phyloP scores from a whole-genome alignment of 768 basidiomycete genomes.

The Coprinellus micaceus region DNA sequence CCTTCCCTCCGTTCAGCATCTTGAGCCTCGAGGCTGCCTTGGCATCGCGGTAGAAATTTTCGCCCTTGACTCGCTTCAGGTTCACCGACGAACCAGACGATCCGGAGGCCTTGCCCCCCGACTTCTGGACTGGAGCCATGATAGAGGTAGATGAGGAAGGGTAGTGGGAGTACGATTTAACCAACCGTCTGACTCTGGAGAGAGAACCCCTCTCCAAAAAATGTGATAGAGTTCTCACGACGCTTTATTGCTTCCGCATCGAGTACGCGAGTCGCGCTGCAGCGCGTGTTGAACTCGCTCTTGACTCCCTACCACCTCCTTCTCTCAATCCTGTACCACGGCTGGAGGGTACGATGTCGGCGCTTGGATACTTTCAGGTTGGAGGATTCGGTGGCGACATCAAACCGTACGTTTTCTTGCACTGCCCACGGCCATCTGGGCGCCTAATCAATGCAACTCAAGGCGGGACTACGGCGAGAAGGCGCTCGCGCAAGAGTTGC shows the following conservation, averaged over 20 bases:
- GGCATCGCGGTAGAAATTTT: constrained; percentile 98
- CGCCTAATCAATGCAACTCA: not conserved
- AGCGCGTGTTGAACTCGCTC: too few species aligned
- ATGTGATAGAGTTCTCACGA: constrained; percentile 1
- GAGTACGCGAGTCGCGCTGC: not conserved
- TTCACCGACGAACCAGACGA: constrained; percentile 48
- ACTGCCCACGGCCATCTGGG: not conserved
- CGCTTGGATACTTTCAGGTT: constrained; percentile 2
- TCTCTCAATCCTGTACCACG: too few species aligned
- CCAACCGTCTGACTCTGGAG: not conserved
- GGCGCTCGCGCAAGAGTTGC: not conserved
- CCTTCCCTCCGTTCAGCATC: constrained; percentile 90
- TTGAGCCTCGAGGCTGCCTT: constrained; percentile 82
- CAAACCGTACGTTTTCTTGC: not conserved
- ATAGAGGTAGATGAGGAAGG: not conserved
- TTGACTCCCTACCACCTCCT: too few species aligned
- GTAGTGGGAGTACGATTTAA: not conserved
- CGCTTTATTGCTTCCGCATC: not conserved
- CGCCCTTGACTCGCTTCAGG: constrained; percentile 78
- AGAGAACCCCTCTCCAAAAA: not conserved
- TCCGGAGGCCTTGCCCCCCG: constrained; percentile 41
- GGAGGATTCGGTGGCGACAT: not conserved
- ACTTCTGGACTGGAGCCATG: constrained; percentile 43
- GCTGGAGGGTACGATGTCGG: too few species aligned
- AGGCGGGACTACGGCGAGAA: not conserved